A percentile compares a stretch with the other conserved stretches of the same genome.
These are phyloP conservation scores for Henckelia pumila DNA, from an alignment of 257 asterid species.

Conservation along the genomic window DNA sequence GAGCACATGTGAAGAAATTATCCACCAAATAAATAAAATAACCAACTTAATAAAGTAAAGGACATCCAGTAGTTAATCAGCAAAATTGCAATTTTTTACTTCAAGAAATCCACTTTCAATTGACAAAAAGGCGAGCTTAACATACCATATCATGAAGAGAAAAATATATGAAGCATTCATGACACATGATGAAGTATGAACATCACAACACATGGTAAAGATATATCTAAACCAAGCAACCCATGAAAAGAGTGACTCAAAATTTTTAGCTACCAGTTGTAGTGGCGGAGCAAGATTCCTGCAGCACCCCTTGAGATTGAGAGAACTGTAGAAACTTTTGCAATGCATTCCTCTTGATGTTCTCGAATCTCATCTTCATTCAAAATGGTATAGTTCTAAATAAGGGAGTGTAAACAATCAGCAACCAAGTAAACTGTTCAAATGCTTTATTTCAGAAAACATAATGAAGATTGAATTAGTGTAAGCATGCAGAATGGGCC, in stretches of 20 bases:
- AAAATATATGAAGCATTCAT: background rate
- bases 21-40: slow-evolving; percentile 23
- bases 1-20: slow-evolving; percentile 27
- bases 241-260: slow-evolving; percentile 23
- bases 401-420: slow-evolving; percentile 17
- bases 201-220: background rate
- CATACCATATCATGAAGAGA: slow-evolving; percentile 5
- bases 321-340: slow-evolving; percentile 71
- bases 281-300: slow-evolving; percentile 82
- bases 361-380: slow-evolving; percentile 74
- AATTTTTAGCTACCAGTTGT: slow-evolving; percentile 62
- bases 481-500: slow-evolving; percentile 14
- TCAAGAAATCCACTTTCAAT: slow-evolving; percentile 14
- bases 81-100: slow-evolving; percentile 14
- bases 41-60: slow-evolving; percentile 17
- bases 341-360: slow-evolving; percentile 74
- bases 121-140: slow-evolving; percentile 7
- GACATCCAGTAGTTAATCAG: slow-evolving; percentile 17
- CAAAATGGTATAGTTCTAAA: slow-evolving; percentile 71
- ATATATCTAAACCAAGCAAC: background rate
- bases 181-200: slow-evolving; percentile 13
- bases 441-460: slow-evolving; percentile 1
- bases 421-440: background rate
- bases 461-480: background rate
- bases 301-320: slow-evolving; percentile 86